Conservation (phyloP, 345 rosid species). For the Gossypium thurberi region DNA sequence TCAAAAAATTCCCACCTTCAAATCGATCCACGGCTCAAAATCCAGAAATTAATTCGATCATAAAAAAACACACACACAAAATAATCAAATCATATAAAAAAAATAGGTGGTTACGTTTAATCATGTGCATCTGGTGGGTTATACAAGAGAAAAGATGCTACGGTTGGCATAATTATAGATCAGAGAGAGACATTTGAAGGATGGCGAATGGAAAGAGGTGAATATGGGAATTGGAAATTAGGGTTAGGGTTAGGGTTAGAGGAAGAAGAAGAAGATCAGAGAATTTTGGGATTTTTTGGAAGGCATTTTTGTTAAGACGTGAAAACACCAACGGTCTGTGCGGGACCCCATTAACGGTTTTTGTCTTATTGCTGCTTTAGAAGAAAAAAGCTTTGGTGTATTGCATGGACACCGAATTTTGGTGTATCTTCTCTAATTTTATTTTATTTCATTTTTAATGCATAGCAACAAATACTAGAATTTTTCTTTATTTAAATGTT, state of each 20-base stretch:
- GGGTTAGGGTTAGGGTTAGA: conserved; percentile 18
- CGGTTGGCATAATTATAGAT: background rate
- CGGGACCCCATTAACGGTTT: conserved; percentile 30
- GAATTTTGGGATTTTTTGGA: background rate
- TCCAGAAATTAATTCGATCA: background rate
- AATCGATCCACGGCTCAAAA: conserved; percentile 4
- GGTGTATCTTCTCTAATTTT: background rate
- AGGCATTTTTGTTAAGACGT: background rate
- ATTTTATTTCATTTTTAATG: background rate
- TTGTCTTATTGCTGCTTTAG: conserved; percentile 2
- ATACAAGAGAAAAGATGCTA: background rate
- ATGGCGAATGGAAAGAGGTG: background rate
- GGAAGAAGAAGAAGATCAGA: background rate
- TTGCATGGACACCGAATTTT: background rate
- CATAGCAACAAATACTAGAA: no score
- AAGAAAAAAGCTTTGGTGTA: background rate
- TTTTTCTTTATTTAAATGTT: no score
- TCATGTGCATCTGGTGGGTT: conserved; percentile 9
- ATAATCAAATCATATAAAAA: background rate
- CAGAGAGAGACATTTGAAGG: background rate
- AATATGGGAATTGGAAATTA: background rate
- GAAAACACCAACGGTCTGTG: conserved; percentile 3
- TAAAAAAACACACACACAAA: background rate
- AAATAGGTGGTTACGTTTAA: background rate
- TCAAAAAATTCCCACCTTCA: background rate